Percentiles rank a stretch among this genome's conserved stretches.
These are phyloP conservation scores for Kodamaea kakaduensis DNA, from an alignment of 805 yeast species.

Conservation along the genomic window DNA sequence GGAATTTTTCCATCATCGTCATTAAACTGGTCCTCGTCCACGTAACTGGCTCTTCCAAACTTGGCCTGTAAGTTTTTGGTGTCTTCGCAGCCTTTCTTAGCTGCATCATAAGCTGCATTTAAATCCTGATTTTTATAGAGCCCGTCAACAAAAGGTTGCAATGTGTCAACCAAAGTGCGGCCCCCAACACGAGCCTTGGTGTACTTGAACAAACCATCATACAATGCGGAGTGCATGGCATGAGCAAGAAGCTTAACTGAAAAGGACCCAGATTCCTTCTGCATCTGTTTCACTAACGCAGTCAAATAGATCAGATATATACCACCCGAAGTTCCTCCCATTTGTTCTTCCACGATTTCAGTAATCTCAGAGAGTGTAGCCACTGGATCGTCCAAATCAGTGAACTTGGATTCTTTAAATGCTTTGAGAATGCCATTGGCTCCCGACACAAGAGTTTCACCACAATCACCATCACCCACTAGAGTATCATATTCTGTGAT, in stretches of 20 bases:
- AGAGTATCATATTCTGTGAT: slow-evolving; percentile 81
- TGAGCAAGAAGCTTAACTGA: slow-evolving; percentile 35
- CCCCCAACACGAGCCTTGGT: slow-evolving; percentile 89
- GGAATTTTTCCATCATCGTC: slow-evolving; percentile 70
- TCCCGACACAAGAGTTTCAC: slow-evolving; percentile 83
- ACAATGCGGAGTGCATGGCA: slow-evolving; percentile 56
- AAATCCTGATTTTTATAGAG: slow-evolving; percentile 51
- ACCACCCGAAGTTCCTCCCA: slow-evolving; percentile 99
- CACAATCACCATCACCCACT: slow-evolving; percentile 98
- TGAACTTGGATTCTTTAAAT: slow-evolving; percentile 14
- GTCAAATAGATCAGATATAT: slow-evolving; percentile 81
- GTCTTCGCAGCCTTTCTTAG: slow-evolving; percentile 67
- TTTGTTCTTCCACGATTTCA: slow-evolving; percentile 78
- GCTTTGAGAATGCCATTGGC: slow-evolving; percentile 65
- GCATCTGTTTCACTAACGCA: slow-evolving; percentile 57
- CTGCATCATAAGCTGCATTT: slow-evolving; percentile 60
- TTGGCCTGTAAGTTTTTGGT: slow-evolving; percentile 76
- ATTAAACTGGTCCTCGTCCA: slow-evolving; percentile 55
- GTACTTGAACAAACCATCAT: slow-evolving; percentile 70
- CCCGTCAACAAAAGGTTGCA: slow-evolving; percentile 78
- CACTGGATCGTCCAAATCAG: slow-evolving; percentile 43
- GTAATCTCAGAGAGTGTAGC: slow-evolving; percentile 67
- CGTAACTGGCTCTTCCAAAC: slow-evolving; percentile 93
- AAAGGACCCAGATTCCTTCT: slow-evolving; percentile 29
- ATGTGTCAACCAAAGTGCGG: slow-evolving; percentile 82